Evolutionary conservation across 371 early-diverging fungal genomes (phyloP), one percentile per base, ranked within the genome.

Genomic region (Lichtheimia ramosa): DNA sequence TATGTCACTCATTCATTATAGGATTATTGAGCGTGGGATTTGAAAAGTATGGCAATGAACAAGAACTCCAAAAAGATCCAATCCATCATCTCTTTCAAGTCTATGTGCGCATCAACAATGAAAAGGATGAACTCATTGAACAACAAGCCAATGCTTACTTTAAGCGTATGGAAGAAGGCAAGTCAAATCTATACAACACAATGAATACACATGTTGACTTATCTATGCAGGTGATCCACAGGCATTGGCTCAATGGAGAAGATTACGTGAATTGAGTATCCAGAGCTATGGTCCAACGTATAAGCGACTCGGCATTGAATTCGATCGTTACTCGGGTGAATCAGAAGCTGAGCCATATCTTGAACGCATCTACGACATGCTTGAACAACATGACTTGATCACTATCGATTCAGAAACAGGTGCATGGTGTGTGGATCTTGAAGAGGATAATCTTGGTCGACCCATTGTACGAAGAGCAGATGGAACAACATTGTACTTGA

Each of bases 281-380:
- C 81, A 75, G 27, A 89, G 92, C 59, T 99, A 96, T 82, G 83
- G 87, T 56, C 72, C 85, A 14, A 85, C 93, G 7, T 99, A 99
- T 62, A 83, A 83, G 14, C 89, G 95, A 49, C 79, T 99, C 24
- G 91, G 92, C 63, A 86, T 98, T 64, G 67, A 86, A 24, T 99
- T 99, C 79, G 99, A 99, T 65, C 84, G 92, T 8, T 99, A 96
- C 78, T 94, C 96, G 0, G 99, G 99, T 41, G 99, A 99, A 77
- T 96, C 97, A 3, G 81, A 92, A 67, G 94, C 92, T 51, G 86
- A 85, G 6, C 69, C 75, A 23, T 85, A 85, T 61, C 91, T 94
- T 56, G 69, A 83, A 8, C 78, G 83, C 23, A 91, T 92, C 14
- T 79, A 92, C 48, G 62, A 85, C 24, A 74, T 89, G 52, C 79